Evolutionary conservation across 2,329 filamentous ascomycete species (phyloP).

Genomic region (Penicillium sp.): DNA sequence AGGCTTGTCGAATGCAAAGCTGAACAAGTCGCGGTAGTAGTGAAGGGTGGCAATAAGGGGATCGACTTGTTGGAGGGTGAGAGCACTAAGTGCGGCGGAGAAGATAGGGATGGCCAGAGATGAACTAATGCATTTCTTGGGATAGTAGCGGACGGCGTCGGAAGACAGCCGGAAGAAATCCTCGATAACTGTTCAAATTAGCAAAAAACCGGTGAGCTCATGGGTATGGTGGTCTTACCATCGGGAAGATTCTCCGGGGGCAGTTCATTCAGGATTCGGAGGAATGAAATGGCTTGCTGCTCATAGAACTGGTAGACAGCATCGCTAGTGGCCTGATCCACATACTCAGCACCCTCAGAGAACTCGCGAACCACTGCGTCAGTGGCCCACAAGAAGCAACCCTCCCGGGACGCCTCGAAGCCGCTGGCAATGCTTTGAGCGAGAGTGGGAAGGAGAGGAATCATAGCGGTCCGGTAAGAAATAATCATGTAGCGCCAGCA

Average conservation of each 20-base stretch:
- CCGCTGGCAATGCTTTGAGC: slow-evolving; percentile 85
- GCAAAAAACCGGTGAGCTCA: neutral
- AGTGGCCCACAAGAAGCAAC: slow-evolving; percentile 98
- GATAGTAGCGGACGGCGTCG: slow-evolving; percentile 91
- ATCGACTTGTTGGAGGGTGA: slow-evolving; percentile 87
- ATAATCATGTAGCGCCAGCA: slow-evolving; percentile 98
- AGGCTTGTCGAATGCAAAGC: slow-evolving; percentile 76
- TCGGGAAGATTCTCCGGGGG: slow-evolving; percentile 75
- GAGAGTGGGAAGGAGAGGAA: slow-evolving; percentile 78
- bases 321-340: slow-evolving; percentile 77
- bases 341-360: slow-evolving; percentile 82
- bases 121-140: slow-evolving; percentile 78
- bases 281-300: slow-evolving; percentile 84
- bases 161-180: slow-evolving; percentile 94
- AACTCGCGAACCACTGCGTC: slow-evolving; percentile 94
- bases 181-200: slow-evolving; percentile 67
- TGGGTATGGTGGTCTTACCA: slow-evolving; percentile 40
- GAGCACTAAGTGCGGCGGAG: slow-evolving; percentile 79
- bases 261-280: slow-evolving; percentile 84
- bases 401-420: slow-evolving; percentile 83
- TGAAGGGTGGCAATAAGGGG: slow-evolving; percentile 89
- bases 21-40: slow-evolving; percentile 87
- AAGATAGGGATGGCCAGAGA: slow-evolving; percentile 79
- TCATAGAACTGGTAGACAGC: slow-evolving; percentile 95
- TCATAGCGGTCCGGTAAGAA: slow-evolving; percentile 87